A percentile compares a stretch with the other conserved stretches of the same genome.
phyloP scores from a whole-genome alignment of 2,329 filamentous ascomycete genomes.

The Sarocladium brachiariae region DNA sequence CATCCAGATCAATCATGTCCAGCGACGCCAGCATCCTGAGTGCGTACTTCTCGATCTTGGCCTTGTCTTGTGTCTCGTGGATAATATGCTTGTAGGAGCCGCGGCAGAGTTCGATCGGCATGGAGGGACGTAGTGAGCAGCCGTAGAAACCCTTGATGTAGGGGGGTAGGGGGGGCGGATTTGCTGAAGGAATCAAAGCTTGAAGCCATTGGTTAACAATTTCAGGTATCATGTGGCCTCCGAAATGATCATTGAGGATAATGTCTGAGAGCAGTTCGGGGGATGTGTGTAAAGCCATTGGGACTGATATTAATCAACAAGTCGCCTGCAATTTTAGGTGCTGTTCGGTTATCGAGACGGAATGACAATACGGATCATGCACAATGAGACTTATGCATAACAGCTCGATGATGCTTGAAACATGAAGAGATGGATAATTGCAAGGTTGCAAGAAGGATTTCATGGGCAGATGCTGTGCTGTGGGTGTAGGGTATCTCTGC shows the following conservation, averaged over 20 bases:
- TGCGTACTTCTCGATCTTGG: conserved; percentile 4
- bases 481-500: no score
- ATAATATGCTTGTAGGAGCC: conserved; percentile 7
- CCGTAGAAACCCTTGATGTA: conserved; percentile 8
- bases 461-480: no score
- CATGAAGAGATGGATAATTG: no score
- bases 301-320: no score
- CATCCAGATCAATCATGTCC: not conserved
- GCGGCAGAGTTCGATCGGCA: conserved; percentile 2
- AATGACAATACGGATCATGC: no score
- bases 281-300: no score
- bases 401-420: no score
- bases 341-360: no score
- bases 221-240: conserved; percentile 2
- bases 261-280: not conserved
- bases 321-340: no score
- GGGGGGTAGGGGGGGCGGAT: not conserved
- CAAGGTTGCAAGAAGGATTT: no score
- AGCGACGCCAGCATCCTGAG: not conserved
- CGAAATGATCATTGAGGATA: conserved; percentile 7
- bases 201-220: conserved; percentile 5
- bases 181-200: not conserved
- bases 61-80: not conserved
- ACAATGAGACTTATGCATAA: no score
- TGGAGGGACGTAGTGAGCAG: not conserved